These are phyloP conservation scores for Rhazya stricta DNA, from an alignment of 257 asterid genomes.

Conservation along the genomic window DNA sequence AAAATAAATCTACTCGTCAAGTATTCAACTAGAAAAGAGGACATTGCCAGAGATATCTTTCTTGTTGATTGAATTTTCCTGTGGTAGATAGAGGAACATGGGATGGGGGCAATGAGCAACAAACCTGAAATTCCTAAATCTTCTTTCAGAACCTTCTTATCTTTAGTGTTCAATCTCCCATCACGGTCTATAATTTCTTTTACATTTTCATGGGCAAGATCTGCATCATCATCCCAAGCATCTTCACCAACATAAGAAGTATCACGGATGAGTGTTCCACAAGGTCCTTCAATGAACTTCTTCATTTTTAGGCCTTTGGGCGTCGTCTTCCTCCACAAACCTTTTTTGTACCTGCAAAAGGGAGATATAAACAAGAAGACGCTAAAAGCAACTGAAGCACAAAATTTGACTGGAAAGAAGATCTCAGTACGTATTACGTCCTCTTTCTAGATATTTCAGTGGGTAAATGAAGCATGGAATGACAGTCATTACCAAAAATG, in stretches of 20 bases:
- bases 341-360: slow-evolving; percentile 50
- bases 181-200: slow-evolving; percentile 54
- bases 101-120: background rate
- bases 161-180: slow-evolving; percentile 41
- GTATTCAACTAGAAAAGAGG: too few species aligned
- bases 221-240: slow-evolving; percentile 88
- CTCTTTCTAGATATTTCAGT: background rate
- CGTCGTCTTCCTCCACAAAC: slow-evolving; percentile 83
- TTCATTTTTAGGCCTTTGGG: slow-evolving; percentile 91
- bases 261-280: slow-evolving; percentile 78
- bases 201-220: slow-evolving; percentile 40
- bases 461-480: background rate
- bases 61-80: background rate
- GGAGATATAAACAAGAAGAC: background rate
- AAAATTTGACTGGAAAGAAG: background rate
- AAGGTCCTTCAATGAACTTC: slow-evolving; percentile 84
- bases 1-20: background rate
- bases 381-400: slow-evolving; percentile 2
- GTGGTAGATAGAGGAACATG: background rate
- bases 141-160: slow-evolving; percentile 52
- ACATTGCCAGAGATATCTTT: background rate
- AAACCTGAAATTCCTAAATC: slow-evolving; percentile 79
- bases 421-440: background rate
- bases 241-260: slow-evolving; percentile 83
- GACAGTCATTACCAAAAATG: background rate